Evolutionary conservation across 768 basidiomycete species (phyloP).

Genomic region (Suillus fuscotomentosus): DNA sequence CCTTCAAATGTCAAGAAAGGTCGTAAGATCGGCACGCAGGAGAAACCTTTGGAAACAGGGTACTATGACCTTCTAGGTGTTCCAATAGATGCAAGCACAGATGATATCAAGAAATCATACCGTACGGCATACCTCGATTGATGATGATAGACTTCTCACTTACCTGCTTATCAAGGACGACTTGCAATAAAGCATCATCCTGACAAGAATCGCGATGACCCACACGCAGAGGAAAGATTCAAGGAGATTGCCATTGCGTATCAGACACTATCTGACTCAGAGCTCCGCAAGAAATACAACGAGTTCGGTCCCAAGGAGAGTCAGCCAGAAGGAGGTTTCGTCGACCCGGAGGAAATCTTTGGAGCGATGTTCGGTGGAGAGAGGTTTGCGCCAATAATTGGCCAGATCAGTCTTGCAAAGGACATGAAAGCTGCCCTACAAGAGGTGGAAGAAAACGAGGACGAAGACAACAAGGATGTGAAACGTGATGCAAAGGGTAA

Average conservation of each 20-base stretch:
- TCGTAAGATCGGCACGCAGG: slow-evolving; percentile 86
- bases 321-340: slow-evolving; percentile 78
- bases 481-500: slow-evolving; percentile 52
- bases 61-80: slow-evolving; percentile 89
- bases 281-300: slow-evolving; percentile 81
- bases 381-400: slow-evolving; percentile 83
- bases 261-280: slow-evolving; percentile 79
- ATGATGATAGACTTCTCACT: background rate
- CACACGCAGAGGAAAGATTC: slow-evolving; percentile 82
- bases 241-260: slow-evolving; percentile 90
- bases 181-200: slow-evolving; percentile 91
- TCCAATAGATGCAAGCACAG: slow-evolving; percentile 67
- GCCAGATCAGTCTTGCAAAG: slow-evolving; percentile 79
- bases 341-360: slow-evolving; percentile 83
- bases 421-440: slow-evolving; percentile 95
- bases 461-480: slow-evolving; percentile 37
- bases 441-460: slow-evolving; percentile 75
- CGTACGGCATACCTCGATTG: slow-evolving; percentile 43
- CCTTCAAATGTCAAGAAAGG: slow-evolving; percentile 40
- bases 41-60: slow-evolving; percentile 83
- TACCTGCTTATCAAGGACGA: slow-evolving; percentile 45
- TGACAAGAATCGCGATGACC: slow-evolving; percentile 90
- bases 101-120: slow-evolving; percentile 92
- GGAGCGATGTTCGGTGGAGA: slow-evolving; percentile 90
- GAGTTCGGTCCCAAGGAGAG: slow-evolving; percentile 87